These are phyloP conservation scores for Termitomyces titanicus DNA, from an alignment of 768 basidiomycete genomes.

Conservation along the genomic window DNA sequence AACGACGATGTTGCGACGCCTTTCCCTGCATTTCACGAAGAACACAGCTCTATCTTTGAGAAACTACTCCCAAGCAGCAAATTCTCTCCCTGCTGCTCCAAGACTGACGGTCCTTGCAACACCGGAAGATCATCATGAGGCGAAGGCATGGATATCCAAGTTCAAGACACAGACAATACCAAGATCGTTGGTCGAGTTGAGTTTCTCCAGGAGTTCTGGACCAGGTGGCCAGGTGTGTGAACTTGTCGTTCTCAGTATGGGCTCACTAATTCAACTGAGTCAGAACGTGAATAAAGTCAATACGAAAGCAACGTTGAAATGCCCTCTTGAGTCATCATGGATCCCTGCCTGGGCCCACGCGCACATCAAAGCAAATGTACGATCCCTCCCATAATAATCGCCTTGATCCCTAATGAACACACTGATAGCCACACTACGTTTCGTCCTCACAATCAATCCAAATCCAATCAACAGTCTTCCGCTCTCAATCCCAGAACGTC, in stretches of 20 bases:
- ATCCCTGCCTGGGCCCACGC: constrained; percentile 65
- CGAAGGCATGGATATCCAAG: constrained; percentile 49
- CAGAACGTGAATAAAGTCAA: constrained; percentile 91
- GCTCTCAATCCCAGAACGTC: constrained; percentile 77
- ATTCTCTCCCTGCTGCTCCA: constrained; percentile 41
- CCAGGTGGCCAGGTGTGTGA: constrained; percentile 73
- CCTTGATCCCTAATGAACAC: not conserved
- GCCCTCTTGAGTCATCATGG: constrained; percentile 55
- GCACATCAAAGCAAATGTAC: constrained; percentile 44
- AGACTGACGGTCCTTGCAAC: constrained; percentile 29
- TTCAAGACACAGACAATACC: constrained; percentile 49
- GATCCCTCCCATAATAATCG: constrained; percentile 15
- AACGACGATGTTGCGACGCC: constrained; percentile 3
- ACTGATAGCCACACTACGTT: constrained; percentile 55
- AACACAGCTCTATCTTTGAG: not conserved
- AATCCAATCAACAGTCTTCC: constrained; percentile 63
- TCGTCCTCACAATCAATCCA: constrained; percentile 67
- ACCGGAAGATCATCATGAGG: constrained; percentile 40
- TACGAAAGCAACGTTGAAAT: constrained; percentile 71
- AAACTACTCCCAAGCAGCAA: constrained; percentile 8
- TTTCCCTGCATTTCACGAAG: constrained; percentile 1
- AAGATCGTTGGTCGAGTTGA: constrained; percentile 51
- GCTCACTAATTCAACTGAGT: not conserved
- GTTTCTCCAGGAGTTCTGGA: constrained; percentile 77
- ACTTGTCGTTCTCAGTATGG: not conserved